Conservation (phyloP, 164 flowering plant genomes). For the Nymphaea colorata region DNA sequence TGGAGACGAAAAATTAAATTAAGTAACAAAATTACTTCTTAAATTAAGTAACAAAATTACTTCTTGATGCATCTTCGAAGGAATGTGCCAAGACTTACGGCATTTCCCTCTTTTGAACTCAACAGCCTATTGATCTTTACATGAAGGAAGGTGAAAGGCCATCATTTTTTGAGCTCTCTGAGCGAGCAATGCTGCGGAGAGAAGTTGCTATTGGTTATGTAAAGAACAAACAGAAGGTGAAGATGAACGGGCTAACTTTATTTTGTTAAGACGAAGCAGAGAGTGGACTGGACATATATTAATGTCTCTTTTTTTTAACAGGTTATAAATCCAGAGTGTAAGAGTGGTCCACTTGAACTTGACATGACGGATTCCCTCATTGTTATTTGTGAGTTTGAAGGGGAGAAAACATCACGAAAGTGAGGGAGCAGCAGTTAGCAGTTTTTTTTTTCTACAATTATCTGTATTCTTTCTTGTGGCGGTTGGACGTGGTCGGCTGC, state of each 20-base stretch:
- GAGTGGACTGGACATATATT: too few species aligned
- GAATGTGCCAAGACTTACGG: too few species aligned
- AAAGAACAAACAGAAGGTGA: conserved; percentile 72
- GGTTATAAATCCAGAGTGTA: conserved; percentile 82
- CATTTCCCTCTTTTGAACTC: too few species aligned
- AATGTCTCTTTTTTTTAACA: conserved; percentile 16
- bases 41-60: too few species aligned
- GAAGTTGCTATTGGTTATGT: conserved; percentile 96
- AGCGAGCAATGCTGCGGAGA: conserved; percentile 62
- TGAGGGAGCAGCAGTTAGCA: background rate
- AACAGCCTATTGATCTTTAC: conserved; percentile 67
- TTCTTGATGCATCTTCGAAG: too few species aligned
- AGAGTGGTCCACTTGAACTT: conserved; percentile 63
- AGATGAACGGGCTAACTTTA: too few species aligned
- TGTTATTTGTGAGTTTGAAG: conserved; percentile 89
- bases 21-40: too few species aligned
- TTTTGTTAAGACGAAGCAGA: too few species aligned
- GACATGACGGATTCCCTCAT: conserved; percentile 59
- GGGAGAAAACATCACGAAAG: conserved; percentile 24
- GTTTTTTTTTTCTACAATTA: too few species aligned
- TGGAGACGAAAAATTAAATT: too few species aligned
- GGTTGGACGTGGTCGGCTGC: too few species aligned
- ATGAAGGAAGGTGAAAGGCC: conserved; percentile 81
- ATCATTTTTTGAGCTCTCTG: conserved; percentile 76
- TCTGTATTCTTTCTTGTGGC: too few species aligned